A percentile compares a stretch with the other conserved stretches of the same genome.
These are phyloP conservation scores for Urostyla sp. DNA, from an alignment of 73 alveolate species.

Conservation along the genomic window DNA sequence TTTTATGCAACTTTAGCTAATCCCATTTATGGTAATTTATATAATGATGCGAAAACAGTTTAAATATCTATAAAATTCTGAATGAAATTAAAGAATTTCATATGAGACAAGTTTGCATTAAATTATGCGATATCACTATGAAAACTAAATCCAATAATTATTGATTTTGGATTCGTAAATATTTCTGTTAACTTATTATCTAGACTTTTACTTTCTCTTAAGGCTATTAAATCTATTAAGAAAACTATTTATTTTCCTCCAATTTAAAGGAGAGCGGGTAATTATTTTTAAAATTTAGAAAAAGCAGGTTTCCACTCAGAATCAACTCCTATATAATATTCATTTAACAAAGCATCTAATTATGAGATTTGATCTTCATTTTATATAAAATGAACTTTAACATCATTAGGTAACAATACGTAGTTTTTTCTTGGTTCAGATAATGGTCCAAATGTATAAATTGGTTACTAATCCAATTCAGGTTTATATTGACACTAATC, in stretches of 20 bases:
- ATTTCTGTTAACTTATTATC: constrained; percentile 66
- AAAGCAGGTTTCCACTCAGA: constrained; percentile 90
- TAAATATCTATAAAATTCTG: constrained; percentile 66
- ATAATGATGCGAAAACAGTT: constrained; percentile 55
- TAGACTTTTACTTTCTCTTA: constrained; percentile 49
- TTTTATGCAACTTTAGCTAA: constrained; percentile 74
- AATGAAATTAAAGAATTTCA: constrained; percentile 59
- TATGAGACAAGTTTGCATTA: constrained; percentile 59
- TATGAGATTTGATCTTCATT: constrained; percentile 37
- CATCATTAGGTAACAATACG: constrained; percentile 26
- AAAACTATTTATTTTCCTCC: constrained; percentile 72
- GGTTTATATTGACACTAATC: constrained; percentile 24
- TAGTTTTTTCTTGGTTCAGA: constrained; percentile 52
- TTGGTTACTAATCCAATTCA: constrained; percentile 22
- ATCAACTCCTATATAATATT: constrained; percentile 82
- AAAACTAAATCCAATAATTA: constrained; percentile 77
- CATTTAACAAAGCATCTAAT: constrained; percentile 17
- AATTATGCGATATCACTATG: constrained; percentile 72
- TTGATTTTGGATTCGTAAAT: constrained; percentile 54
- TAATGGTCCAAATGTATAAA: constrained; percentile 53
- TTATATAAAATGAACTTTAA: constrained; percentile 34
- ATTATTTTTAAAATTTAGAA: constrained; percentile 63
- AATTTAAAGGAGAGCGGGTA: constrained; percentile 81
- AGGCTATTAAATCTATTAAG: constrained; percentile 76
- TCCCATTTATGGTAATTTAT: constrained; percentile 70